Evolutionary conservation across 345 rosid species (phyloP).

Genomic region (Ceriops decandra): DNA sequence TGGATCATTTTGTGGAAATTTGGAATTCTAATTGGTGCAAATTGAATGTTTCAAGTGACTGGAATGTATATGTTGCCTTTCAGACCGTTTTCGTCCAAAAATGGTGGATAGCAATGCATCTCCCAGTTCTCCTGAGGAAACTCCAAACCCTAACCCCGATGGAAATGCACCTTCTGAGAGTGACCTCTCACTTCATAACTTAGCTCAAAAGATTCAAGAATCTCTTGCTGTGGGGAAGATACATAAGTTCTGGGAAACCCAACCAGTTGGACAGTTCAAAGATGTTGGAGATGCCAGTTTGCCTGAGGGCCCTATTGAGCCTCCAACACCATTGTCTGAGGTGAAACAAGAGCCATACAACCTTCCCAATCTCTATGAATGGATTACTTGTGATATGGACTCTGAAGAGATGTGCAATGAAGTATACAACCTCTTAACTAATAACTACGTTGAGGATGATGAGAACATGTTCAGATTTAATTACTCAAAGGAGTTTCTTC

Average conservation of each 20-base stretch:
- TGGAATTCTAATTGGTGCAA: neutral
- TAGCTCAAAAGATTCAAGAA: slow-evolving; percentile 61
- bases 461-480: slow-evolving; percentile 95
- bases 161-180: slow-evolving; percentile 28
- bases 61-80: neutral
- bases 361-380: slow-evolving; percentile 69
- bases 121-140: slow-evolving; percentile 48
- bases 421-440: slow-evolving; percentile 70
- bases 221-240: slow-evolving; percentile 48
- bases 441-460: slow-evolving; percentile 84
- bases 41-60: neutral
- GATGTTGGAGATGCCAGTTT: slow-evolving; percentile 63
- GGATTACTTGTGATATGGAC: slow-evolving; percentile 79
- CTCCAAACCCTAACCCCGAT: slow-evolving; percentile 37
- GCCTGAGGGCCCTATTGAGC: slow-evolving; percentile 76
- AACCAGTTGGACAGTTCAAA: slow-evolving; percentile 83
- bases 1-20: neutral
- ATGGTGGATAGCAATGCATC: slow-evolving; percentile 56
- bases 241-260: slow-evolving; percentile 93
- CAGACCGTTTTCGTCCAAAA: neutral
- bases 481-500: slow-evolving; percentile 86
- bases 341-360: slow-evolving; percentile 87
- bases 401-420: slow-evolving; percentile 68
- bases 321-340: slow-evolving; percentile 56
- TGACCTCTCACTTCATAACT: slow-evolving; percentile 47